phyloP scores from a whole-genome alignment of 1,139 yeast species.

The Magnusiomyces fungicola region DNA sequence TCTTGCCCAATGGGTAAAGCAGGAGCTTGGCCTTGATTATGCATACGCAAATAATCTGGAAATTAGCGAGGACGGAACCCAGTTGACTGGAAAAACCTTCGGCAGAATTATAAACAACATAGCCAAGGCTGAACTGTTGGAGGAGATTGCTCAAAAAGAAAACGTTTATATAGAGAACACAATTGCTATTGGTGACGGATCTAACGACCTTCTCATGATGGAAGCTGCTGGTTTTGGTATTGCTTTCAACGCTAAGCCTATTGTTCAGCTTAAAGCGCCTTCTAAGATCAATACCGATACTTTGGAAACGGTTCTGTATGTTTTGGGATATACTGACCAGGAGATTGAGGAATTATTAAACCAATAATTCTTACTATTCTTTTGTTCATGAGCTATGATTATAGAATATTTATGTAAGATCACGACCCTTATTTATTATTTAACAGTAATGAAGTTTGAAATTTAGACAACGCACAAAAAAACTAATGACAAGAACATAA shows the following conservation, averaged over 20 bases:
- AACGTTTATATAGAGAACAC: slow-evolving; percentile 44
- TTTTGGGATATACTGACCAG: slow-evolving; percentile 64
- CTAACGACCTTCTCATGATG: slow-evolving; percentile 95
- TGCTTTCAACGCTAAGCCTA: slow-evolving; percentile 97
- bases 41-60: slow-evolving; percentile 78
- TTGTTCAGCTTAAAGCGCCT: slow-evolving; percentile 76
- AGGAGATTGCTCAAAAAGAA: slow-evolving; percentile 59
- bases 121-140: slow-evolving; percentile 67
- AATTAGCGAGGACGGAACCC: slow-evolving; percentile 37
- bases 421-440: too few species aligned
- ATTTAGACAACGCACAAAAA: too few species aligned
- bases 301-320: slow-evolving; percentile 66
- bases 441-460: too few species aligned
- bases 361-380: neutral
- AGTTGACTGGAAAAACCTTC: slow-evolving; percentile 45
- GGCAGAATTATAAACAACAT: slow-evolving; percentile 86
- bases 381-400: too few species aligned
- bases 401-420: too few species aligned
- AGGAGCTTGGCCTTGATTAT: slow-evolving; percentile 64
- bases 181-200: slow-evolving; percentile 96
- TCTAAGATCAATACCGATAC: slow-evolving; percentile 65
- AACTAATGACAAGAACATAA: too few species aligned
- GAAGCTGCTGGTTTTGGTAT: slow-evolving; percentile 84
- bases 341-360: slow-evolving; percentile 30
- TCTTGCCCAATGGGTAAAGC: slow-evolving; percentile 69